phyloP scores from a whole-genome alignment of 2,329 filamentous ascomycete genomes.

The Neofusicoccum umdonicola region DNA sequence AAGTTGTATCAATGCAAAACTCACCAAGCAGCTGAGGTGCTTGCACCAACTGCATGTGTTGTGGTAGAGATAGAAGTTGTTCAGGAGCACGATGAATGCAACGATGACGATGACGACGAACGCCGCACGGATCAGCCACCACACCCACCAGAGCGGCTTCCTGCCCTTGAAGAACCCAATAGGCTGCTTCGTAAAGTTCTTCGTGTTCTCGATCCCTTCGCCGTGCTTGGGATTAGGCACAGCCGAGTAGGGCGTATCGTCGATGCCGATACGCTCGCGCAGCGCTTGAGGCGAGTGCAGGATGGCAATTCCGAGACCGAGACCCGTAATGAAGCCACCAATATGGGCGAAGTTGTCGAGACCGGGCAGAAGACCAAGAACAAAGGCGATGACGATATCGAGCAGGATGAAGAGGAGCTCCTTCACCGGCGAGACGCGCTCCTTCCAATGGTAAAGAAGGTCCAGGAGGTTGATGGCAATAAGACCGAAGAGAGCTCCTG shows the following conservation, averaged over 20 bases:
- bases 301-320: constrained; percentile 81
- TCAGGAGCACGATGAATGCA: constrained; percentile 79
- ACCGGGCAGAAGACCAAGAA: constrained; percentile 84
- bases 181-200: constrained; percentile 49
- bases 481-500: constrained; percentile 86
- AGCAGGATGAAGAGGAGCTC: constrained; percentile 85
- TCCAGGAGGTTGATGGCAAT: constrained; percentile 86
- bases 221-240: constrained; percentile 44
- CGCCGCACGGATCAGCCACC: constrained; percentile 84
- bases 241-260: constrained; percentile 67
- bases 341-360: constrained; percentile 98
- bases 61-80: constrained; percentile 84
- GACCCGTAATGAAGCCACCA: constrained; percentile 88
- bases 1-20: constrained; percentile 38
- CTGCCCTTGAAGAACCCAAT: constrained; percentile 84
- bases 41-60: constrained; percentile 88
- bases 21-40: constrained; percentile 87
- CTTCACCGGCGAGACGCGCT: constrained; percentile 71
- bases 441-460: constrained; percentile 86
- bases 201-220: constrained; percentile 51
- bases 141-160: constrained; percentile 93
- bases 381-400: constrained; percentile 86
- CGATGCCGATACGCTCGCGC: constrained; percentile 68
- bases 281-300: constrained; percentile 83
- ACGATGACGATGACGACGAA: constrained; percentile 78